Percentiles rank a stretch among this genome's conserved stretches.
phyloP scores from a whole-genome alignment of 495 filamentous ascomycete genomes.

The Talaromyces liani region DNA sequence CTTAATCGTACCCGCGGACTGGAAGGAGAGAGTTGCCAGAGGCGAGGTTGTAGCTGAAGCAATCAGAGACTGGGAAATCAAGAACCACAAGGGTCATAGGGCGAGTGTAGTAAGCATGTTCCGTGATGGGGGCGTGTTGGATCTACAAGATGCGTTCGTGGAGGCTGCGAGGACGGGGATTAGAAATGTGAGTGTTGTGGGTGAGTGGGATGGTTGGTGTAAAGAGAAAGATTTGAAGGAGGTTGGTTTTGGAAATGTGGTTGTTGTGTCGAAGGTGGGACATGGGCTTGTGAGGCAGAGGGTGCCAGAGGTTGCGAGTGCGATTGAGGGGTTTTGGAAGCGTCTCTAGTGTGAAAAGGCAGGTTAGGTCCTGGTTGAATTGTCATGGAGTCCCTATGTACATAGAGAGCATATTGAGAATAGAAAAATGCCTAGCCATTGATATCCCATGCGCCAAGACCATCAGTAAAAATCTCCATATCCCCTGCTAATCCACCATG shows the following conservation, averaged over 20 bases:
- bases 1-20: slow-evolving; percentile 29
- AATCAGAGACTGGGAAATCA: slow-evolving; percentile 35
- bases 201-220: slow-evolving; percentile 33
- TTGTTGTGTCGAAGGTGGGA: slow-evolving; percentile 26
- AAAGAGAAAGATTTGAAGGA: slow-evolving; percentile 21
- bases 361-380: too few species aligned
- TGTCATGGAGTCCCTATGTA: too few species aligned
- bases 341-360: too few species aligned
- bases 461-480: too few species aligned
- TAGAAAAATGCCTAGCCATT: not conserved
- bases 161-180: slow-evolving; percentile 21
- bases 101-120: slow-evolving; percentile 36
- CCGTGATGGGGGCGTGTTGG: slow-evolving; percentile 32
- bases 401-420: not conserved
- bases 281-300: slow-evolving; percentile 31
- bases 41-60: slow-evolving; percentile 39
- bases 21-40: slow-evolving; percentile 31
- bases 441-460: too few species aligned
- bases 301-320: slow-evolving; percentile 23
- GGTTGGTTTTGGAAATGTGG: slow-evolving; percentile 29
- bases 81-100: slow-evolving; percentile 31
- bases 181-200: slow-evolving; percentile 25
- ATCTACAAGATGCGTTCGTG: slow-evolving; percentile 28
- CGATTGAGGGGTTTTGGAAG: slow-evolving; percentile 27
- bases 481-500: too few species aligned